A percentile compares a stretch with the other conserved stretches of the same genome.
phyloP scores from a whole-genome alignment of 306 rosid genomes.

The Psophocarpus tetragonolobus region DNA sequence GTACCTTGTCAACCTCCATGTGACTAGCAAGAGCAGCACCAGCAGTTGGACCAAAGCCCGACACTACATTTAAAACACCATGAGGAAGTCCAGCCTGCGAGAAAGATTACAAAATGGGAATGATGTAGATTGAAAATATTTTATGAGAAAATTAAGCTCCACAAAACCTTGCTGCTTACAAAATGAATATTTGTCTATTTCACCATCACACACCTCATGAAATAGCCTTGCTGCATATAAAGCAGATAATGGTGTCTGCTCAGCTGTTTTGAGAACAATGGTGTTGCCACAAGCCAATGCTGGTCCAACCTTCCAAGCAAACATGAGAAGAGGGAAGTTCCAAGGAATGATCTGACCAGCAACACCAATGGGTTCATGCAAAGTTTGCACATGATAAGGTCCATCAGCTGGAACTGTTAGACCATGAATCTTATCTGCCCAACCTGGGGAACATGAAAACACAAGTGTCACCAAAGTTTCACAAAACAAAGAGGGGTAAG shows the following conservation, averaged over 20 bases:
- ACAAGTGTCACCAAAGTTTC: slow-evolving; percentile 16
- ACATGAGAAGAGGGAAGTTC: slow-evolving; percentile 95
- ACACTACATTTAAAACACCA: slow-evolving; percentile 82
- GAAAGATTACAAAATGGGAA: slow-evolving; percentile 29
- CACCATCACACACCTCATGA: slow-evolving; percentile 60
- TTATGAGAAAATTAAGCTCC: background rate
- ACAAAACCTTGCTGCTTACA: background rate
- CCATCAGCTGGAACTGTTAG: slow-evolving; percentile 90
- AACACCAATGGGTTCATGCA: slow-evolving; percentile 97
- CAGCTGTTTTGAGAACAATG: slow-evolving; percentile 82
- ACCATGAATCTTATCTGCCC: slow-evolving; percentile 97
- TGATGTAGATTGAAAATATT: background rate
- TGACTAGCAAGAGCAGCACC: slow-evolving; percentile 95
- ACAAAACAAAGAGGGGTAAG: background rate
- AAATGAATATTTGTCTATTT: background rate
- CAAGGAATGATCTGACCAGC: slow-evolving; percentile 97
- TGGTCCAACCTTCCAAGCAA: slow-evolving; percentile 90
- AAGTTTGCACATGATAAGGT: slow-evolving; percentile 65
- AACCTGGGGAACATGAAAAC: slow-evolving; percentile 53
- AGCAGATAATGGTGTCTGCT: slow-evolving; percentile 95
- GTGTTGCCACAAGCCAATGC: slow-evolving; percentile 94
- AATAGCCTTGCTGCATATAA: slow-evolving; percentile 61
- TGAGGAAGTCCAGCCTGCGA: slow-evolving; percentile 91
- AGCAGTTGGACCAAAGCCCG: slow-evolving; percentile 94
- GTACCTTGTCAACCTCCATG: slow-evolving; percentile 96